These are phyloP conservation scores for Trichoderma virens DNA, from an alignment of 495 filamentous ascomycete genomes.

Conservation along the genomic window DNA sequence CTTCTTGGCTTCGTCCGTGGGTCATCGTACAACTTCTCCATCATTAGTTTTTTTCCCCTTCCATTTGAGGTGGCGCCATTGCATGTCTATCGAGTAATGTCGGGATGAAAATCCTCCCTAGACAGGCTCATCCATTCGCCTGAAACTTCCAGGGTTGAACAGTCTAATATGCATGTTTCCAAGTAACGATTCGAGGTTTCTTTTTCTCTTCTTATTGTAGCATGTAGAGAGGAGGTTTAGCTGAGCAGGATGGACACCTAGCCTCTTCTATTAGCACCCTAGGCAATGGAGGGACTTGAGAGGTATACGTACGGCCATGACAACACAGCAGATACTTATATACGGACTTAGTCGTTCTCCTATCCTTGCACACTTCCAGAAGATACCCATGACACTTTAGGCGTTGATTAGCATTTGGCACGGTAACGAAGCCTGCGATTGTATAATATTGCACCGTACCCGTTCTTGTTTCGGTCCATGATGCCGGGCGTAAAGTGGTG, in stretches of 20 bases:
- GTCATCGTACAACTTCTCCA: not conserved
- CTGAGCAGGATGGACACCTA: slow-evolving; percentile 10
- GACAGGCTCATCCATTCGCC: not conserved
- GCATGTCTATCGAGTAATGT: not conserved
- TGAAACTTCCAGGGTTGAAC: not conserved
- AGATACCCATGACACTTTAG: slow-evolving; percentile 70
- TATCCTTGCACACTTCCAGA: slow-evolving; percentile 94
- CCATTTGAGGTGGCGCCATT: not conserved
- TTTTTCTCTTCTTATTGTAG: not conserved
- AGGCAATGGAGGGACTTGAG: too few species aligned
- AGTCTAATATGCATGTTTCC: not conserved
- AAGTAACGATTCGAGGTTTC: not conserved
- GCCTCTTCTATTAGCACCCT: not conserved
- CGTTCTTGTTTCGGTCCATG: slow-evolving; percentile 88
- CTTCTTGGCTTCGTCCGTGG: too few species aligned
- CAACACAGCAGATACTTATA: slow-evolving; percentile 85
- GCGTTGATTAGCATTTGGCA: slow-evolving; percentile 12
- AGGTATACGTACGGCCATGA: slow-evolving; percentile 69
- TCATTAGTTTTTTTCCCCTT: not conserved
- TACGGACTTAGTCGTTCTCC: slow-evolving; percentile 94
- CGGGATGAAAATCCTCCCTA: too few species aligned
- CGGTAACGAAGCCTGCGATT: not conserved
- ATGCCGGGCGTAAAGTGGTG: slow-evolving; percentile 86
- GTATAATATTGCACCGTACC: slow-evolving; percentile 41
- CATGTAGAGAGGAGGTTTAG: not conserved